phyloP scores from a whole-genome alignment of 2,329 filamentous ascomycete genomes.

The Plenodomus lindquistii region DNA sequence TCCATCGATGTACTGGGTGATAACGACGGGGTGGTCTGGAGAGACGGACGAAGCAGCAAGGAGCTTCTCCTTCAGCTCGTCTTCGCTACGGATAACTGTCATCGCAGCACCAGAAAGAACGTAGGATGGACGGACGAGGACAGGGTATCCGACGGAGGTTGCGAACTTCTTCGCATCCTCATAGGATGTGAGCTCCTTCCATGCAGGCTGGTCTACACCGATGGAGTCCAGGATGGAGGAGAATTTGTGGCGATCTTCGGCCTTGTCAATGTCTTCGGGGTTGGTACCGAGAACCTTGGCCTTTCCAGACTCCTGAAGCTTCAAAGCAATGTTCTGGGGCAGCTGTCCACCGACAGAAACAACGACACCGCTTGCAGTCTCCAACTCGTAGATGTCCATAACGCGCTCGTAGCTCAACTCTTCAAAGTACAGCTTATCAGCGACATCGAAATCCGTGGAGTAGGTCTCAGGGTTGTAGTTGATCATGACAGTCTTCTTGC shows the following conservation, averaged over 20 bases:
- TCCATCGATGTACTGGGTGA: conserved; percentile 97
- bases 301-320: conserved; percentile 86
- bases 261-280: conserved; percentile 93
- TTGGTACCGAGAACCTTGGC: conserved; percentile 92
- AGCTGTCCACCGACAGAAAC: conserved; percentile 96
- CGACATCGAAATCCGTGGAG: conserved; percentile 80
- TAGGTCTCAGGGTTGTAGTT: conserved; percentile 54
- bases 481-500: conserved; percentile 98
- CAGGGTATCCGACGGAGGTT: conserved; percentile 83
- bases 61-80: conserved; percentile 93
- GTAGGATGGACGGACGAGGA: conserved; percentile 92
- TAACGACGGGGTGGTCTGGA: conserved; percentile 95
- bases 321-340: conserved; percentile 95
- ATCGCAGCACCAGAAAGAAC: conserved; percentile 97
- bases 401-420: conserved; percentile 96
- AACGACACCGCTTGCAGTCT: conserved; percentile 81
- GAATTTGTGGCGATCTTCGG: conserved; percentile 98
- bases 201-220: conserved; percentile 93
- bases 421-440: conserved; percentile 94
- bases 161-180: conserved; percentile 87
- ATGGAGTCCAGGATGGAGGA: conserved; percentile 96
- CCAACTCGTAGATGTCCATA: conserved; percentile 98
- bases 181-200: conserved; percentile 94
- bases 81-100: conserved; percentile 89
- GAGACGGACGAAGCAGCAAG: conserved; percentile 87